Conservation (phyloP, 176 grass and related monocot species). For the Aegilops umbellulata region DNA sequence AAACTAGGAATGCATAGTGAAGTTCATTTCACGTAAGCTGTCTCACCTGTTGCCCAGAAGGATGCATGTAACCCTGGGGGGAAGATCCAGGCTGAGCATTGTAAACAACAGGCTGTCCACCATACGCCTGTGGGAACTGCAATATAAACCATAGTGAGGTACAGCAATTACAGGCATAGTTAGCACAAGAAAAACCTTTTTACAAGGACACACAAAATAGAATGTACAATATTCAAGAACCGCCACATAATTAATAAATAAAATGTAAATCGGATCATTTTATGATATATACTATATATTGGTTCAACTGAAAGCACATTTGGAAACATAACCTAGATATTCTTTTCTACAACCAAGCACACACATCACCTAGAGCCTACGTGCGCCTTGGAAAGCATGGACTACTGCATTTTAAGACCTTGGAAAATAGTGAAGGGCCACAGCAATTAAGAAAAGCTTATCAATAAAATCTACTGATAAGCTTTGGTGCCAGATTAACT, state of each 20-base stretch:
- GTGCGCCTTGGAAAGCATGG: background rate
- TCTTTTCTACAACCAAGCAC: background rate
- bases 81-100: constrained; percentile 53
- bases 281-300: too few species aligned
- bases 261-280: background rate
- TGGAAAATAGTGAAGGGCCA: background rate
- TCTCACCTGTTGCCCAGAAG: constrained; percentile 46
- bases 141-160: background rate
- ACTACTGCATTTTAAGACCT: background rate
- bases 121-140: constrained; percentile 57
- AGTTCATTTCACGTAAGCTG: constrained; percentile 13
- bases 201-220: background rate
- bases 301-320: background rate
- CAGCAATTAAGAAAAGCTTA: background rate
- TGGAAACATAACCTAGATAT: background rate
- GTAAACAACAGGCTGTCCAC: constrained; percentile 56
- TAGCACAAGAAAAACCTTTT: background rate
- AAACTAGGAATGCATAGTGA: too few species aligned
- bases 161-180: constrained; percentile 16
- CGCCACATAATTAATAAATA: background rate
- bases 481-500: constrained; percentile 5
- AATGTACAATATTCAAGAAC: background rate
- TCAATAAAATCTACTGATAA: constrained; percentile 9
- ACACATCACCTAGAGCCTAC: background rate
- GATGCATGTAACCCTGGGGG: constrained; percentile 64